A percentile compares a stretch with the other conserved stretches of the same genome.
These are phyloP conservation scores for Ceratocystis eucalypticola DNA, from an alignment of 2,329 filamentous ascomycete genomes.

Conservation along the genomic window DNA sequence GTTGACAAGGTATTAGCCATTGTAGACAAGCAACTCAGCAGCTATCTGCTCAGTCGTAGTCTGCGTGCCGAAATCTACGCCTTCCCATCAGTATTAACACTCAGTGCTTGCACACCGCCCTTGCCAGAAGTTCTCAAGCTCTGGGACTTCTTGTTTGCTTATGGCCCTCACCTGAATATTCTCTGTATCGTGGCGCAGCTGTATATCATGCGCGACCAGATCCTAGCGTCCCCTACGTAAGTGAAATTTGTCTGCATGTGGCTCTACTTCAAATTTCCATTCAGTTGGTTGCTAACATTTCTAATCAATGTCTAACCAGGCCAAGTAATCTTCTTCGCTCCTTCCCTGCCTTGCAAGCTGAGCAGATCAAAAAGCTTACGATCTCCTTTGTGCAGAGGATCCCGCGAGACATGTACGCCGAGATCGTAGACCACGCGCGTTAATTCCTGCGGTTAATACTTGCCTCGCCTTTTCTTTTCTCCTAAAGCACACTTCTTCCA, in stretches of 20 bases:
- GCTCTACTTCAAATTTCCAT: too few species aligned
- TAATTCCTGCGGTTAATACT: conserved; percentile 26
- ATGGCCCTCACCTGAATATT: conserved; percentile 87
- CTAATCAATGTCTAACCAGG: conserved; percentile 33
- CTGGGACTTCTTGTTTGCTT: conserved; percentile 96
- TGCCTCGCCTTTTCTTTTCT: neutral
- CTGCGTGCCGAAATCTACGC: conserved; percentile 91
- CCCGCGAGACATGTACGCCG: conserved; percentile 76
- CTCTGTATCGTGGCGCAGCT: conserved; percentile 93
- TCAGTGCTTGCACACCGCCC: conserved; percentile 91
- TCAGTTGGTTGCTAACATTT: too few species aligned
- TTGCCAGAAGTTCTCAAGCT: conserved; percentile 82
- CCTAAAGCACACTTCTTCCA: too few species aligned
- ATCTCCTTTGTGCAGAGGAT: conserved; percentile 81
- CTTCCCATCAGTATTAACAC: conserved; percentile 84
- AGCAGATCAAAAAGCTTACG: conserved; percentile 71
- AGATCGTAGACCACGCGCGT: conserved; percentile 77
- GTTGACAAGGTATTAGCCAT: conserved; percentile 87
- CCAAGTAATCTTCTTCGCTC: conserved; percentile 86
- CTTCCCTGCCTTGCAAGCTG: conserved; percentile 70
- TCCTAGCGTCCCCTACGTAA: conserved; percentile 73
- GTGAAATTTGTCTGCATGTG: conserved; percentile 20
- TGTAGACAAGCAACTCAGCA: conserved; percentile 75
- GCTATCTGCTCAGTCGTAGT: conserved; percentile 72
- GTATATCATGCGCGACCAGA: conserved; percentile 70